Evolutionary conservation across 176 grass and related monocot species (phyloP), one percentile per base, ranked within the genome.

Genomic region (Carex myosuroides): DNA sequence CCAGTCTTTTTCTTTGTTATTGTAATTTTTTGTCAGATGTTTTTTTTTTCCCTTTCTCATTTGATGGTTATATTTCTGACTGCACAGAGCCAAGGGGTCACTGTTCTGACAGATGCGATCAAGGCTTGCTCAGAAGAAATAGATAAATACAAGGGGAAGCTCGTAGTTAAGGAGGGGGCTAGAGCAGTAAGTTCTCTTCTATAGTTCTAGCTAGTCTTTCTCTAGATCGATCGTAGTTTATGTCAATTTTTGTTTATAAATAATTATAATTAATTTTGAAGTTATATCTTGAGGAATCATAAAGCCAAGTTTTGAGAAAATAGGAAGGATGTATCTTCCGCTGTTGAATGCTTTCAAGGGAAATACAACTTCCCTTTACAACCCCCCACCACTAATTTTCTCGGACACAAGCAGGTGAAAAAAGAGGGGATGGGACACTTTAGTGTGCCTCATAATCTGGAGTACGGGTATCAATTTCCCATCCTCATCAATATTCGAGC

Each of bases 111-210:
- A 81, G 87, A 88, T 87, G 92, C 94, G 66, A 87, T 97, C 81
- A 97, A 94, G 57, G 90, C 85, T 18, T 97, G 92, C 64, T 92
- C 85, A 60, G 67, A 87, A 85, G 92, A 82, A 76, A 97, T 94
- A 63, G 94, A 97, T 33, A 81, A 81, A 20, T 79, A 92, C 86
- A 97, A 94, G 76, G 94, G 94, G 16, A 97, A 97, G 73, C 84
- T 94, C 54, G 17, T 86, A 44, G 87, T 97, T 58, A 94, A 97
- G 89, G 94, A 97, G 89, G 81, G 81, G 65, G 90, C 94, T n/a
- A 94, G 94, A 92, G 94, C 94, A 88, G 92, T 97, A 92, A 94
- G 92, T 88, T 91, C 12, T 85, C 10, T 21, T n/a, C 1, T 37
- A 22, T 6, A 37, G 5, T 79, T 75, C 53, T 22, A 72, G 79